Conservation (phyloP, 306 rosid species). For the Elaeagnus macrophylla region DNA sequence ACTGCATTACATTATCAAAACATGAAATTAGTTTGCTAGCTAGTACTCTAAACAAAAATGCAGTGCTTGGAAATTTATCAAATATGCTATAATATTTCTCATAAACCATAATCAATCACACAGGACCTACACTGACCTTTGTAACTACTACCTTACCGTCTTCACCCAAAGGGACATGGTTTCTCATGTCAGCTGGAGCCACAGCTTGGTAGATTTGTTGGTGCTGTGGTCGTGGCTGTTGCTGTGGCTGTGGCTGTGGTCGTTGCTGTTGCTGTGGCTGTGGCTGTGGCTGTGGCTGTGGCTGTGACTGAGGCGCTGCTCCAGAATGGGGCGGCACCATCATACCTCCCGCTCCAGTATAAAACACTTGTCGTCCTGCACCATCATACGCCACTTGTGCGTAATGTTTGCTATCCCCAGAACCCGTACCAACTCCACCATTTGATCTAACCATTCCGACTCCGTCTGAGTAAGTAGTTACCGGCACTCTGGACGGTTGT, state of each 20-base stretch:
- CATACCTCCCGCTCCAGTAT: slow-evolving; percentile 43
- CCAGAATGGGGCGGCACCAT: slow-evolving; percentile 13
- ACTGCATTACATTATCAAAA: no score
- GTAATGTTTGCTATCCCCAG: slow-evolving; percentile 12
- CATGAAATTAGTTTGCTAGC: no score
- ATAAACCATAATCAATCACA: no score
- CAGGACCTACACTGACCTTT: slow-evolving; percentile 61
- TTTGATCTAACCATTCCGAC: slow-evolving; percentile 30
- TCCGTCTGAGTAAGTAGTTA: slow-evolving; percentile 34
- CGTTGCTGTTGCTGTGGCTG: background rate
- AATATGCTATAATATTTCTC: no score
- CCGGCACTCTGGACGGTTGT: slow-evolving; percentile 33
- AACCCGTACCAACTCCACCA: slow-evolving; percentile 20
- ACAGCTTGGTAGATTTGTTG: no score
- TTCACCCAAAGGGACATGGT: slow-evolving; percentile 40
- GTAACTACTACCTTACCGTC: slow-evolving; percentile 50
- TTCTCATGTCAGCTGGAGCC: slow-evolving; percentile 20
- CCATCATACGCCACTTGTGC: slow-evolving; percentile 51
- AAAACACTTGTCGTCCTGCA: slow-evolving; percentile 72
- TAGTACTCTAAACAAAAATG: no score
- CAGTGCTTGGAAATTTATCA: no score
- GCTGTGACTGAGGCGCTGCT: slow-evolving; percentile 24
- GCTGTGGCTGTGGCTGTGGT: background rate
- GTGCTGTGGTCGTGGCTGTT: no score
- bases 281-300: slow-evolving; percentile 1